These are phyloP conservation scores for Claviceps maximensis DNA, from an alignment of 2,329 filamentous ascomycete species.

Conservation along the genomic window DNA sequence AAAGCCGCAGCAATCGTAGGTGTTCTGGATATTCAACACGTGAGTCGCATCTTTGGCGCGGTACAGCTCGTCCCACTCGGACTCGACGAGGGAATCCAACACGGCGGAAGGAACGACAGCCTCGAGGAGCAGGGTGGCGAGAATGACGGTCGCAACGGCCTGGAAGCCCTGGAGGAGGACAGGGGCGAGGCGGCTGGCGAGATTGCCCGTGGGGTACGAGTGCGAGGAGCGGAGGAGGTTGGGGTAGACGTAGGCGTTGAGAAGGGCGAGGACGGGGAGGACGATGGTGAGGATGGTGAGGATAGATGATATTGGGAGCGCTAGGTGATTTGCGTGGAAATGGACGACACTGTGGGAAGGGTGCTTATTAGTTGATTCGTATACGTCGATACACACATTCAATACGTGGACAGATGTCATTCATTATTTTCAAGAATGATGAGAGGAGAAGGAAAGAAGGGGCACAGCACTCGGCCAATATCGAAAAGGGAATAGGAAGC, in stretches of 20 bases:
- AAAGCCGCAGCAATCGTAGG: neutral
- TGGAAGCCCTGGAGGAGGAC: neutral
- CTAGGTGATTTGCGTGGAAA: neutral
- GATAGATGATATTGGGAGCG: neutral
- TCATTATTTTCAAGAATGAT: neutral
- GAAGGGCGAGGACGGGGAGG: neutral
- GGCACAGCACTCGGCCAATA: neutral
- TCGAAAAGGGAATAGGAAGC: too few relatives aligned
- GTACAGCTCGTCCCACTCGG: neutral
- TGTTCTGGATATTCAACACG: neutral
- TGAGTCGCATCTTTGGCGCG: neutral
- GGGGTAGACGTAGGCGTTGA: neutral
- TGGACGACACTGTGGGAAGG: neutral
- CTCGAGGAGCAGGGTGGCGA: neutral
- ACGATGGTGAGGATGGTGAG: neutral
- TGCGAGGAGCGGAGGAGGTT: neutral
- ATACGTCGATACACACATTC: too few relatives aligned
- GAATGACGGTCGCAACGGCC: neutral
- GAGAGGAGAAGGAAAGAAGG: neutral
- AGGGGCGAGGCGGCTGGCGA: constrained; percentile 7
- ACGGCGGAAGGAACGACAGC: neutral
- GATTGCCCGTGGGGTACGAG: constrained; percentile 13
- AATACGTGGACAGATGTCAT: too few relatives aligned
- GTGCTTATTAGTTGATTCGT: neutral
- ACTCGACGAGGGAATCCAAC: neutral